Evolutionary conservation across 176 grass and related monocot species (phyloP).

Genomic region (Poa annua): DNA sequence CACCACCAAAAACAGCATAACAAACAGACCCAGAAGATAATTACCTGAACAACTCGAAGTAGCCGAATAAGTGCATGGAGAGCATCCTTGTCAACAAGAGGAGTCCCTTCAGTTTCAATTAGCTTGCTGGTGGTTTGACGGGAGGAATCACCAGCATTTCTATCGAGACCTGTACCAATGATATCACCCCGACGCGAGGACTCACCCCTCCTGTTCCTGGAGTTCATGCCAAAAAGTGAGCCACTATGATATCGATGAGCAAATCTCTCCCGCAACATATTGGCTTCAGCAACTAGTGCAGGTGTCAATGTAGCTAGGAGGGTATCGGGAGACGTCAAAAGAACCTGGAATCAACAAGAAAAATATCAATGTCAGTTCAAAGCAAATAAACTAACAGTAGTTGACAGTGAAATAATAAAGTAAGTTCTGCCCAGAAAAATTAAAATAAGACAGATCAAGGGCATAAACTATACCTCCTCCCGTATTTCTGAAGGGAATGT

Average conservation of each 20-base stretch:
- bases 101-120: constrained; percentile 83
- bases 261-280: constrained; percentile 96
- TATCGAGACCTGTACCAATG: constrained; percentile 56
- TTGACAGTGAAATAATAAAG: constrained; percentile 34
- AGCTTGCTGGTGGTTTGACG: constrained; percentile 70
- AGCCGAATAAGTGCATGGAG: constrained; percentile 90
- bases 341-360: constrained; percentile 60
- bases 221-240: constrained; percentile 80
- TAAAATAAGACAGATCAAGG: constrained; percentile 22
- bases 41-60: constrained; percentile 95
- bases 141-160: constrained; percentile 63
- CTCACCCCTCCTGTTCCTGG: constrained; percentile 85
- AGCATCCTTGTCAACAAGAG: constrained; percentile 82
- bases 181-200: constrained; percentile 75
- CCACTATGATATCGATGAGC: constrained; percentile 84
- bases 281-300: constrained; percentile 97
- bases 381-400: background rate
- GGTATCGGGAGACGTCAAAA: constrained; percentile 98
- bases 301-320: constrained; percentile 91
- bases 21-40: background rate
- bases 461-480: constrained; percentile 75
- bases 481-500: constrained; percentile 97
- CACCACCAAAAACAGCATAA: constrained; percentile 17
- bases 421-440: background rate
- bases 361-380: background rate